A percentile compares a stretch with the other conserved stretches of the same genome.
phyloP scores from a whole-genome alignment of 768 basidiomycete genomes.

The Lactarius tabidus region DNA sequence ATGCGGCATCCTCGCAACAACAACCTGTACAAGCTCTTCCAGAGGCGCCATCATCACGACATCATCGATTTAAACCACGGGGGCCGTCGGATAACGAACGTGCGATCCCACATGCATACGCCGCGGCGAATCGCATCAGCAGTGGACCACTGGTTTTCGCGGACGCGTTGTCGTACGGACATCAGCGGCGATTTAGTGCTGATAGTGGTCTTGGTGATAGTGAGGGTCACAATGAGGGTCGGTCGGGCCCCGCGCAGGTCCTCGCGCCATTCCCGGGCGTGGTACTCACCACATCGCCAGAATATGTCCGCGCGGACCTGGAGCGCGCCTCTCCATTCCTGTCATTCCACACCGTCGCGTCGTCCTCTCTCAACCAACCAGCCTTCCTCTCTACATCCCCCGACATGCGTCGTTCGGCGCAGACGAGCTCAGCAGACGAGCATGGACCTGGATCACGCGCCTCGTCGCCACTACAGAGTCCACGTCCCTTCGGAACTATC shows the following conservation, averaged over 20 bases:
- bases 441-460: conserved; percentile 30
- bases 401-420: conserved; percentile 15
- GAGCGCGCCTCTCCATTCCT: neutral
- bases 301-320: neutral
- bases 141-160: conserved; percentile 47
- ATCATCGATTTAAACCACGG: neutral
- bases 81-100: neutral
- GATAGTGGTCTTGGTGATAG: conserved; percentile 50
- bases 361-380: conserved; percentile 29
- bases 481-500: conserved; percentile 52
- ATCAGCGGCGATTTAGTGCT: conserved; percentile 30
- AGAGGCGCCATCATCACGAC: neutral
- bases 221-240: conserved; percentile 33
- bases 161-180: conserved; percentile 54
- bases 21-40: neutral
- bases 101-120: conserved; percentile 18
- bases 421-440: conserved; percentile 11
- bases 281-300: neutral
- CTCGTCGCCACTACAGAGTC: conserved; percentile 41
- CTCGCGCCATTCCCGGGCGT: conserved; percentile 20
- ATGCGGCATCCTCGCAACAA: neutral
- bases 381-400: conserved; percentile 28
- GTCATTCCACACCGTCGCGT: conserved; percentile 27
- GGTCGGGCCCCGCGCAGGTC: neutral
- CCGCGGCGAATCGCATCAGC: conserved; percentile 5